A percentile compares a stretch with the other conserved stretches of the same genome.
phyloP scores from a whole-genome alignment of 1,139 yeast species.

The Scheffersomyces titani region DNA sequence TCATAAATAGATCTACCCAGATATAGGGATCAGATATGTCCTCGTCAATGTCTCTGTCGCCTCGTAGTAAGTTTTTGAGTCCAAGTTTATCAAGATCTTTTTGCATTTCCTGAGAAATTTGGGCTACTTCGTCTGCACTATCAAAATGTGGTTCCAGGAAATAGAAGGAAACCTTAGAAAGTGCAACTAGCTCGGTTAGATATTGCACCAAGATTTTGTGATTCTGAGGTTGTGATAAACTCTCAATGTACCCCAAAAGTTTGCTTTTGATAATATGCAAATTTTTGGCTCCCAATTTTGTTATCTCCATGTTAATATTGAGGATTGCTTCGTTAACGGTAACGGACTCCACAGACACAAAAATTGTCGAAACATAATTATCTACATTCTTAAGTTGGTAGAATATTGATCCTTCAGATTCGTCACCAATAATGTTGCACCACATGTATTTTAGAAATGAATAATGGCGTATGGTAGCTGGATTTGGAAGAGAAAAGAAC shows the following conservation, averaged over 20 bases:
- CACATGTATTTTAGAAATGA: slow-evolving; percentile 42
- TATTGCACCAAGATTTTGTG: slow-evolving; percentile 14
- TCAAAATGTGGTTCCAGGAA: slow-evolving; percentile 32
- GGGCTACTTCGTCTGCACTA: slow-evolving; percentile 49
- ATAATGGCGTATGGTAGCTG: slow-evolving; percentile 9
- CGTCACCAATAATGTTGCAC: slow-evolving; percentile 66
- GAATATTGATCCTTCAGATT: slow-evolving; percentile 47
- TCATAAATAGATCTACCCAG: slow-evolving; percentile 18
- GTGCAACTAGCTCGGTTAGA: slow-evolving; percentile 45
- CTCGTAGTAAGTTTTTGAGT: slow-evolving; percentile 41
- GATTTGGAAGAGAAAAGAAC: slow-evolving; percentile 34
- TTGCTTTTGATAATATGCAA: slow-evolving; percentile 10
- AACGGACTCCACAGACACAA: slow-evolving; percentile 41
- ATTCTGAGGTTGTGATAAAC: background rate
- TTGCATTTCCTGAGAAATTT: slow-evolving; percentile 37
- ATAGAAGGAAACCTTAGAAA: slow-evolving; percentile 45
- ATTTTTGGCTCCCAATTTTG: slow-evolving; percentile 36
- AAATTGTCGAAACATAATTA: slow-evolving; percentile 32
- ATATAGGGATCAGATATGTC: background rate
- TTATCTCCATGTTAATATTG: slow-evolving; percentile 48
- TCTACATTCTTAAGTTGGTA: slow-evolving; percentile 22
- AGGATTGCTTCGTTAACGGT: slow-evolving; percentile 32
- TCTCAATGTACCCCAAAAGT: background rate
- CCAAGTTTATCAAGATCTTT: slow-evolving; percentile 25
- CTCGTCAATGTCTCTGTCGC: slow-evolving; percentile 28